Base-by-base conservation (phyloP, 1,284 basidiomycete species). In the Cutaneotrichosporon curvatum region DNA sequence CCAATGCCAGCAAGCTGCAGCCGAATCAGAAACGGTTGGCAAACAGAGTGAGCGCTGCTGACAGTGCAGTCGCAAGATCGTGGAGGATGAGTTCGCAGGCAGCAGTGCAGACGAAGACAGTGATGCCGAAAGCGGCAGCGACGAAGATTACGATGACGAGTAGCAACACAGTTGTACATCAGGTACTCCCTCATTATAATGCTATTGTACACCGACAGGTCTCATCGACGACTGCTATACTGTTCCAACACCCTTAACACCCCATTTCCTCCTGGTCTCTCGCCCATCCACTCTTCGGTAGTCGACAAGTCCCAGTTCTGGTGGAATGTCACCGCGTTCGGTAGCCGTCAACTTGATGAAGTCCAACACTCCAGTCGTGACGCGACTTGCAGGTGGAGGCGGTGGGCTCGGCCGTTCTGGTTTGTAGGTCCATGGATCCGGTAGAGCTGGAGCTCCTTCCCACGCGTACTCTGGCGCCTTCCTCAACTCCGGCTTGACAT, bases 301-400 rank as follows among this genome's bases (percentile, higher is more conserved):
- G 52, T 70, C 53, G 18, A 70, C 68, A 32, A 70, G 46, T 2
- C 68, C 68, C 22, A 70, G 48, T 40, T 70, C 68, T 4, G 68
- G 63, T 14, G 65, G 63, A 23, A 70, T 65, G 51, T 67, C 65
- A 2, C 62, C 65, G 9, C 64, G 45, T 43, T 67, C 62, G 4
- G 60, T 60, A 2, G 65, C 63, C 16, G 63, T 70, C 14, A 62
- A 46, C 45, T 70, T 70, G 49, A 70, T 65, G 43, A 70, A 70
- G 41, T 67, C 62, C 32, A 70, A 55, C 40, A 63, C 53, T 5
- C 58, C 58, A 2, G 61, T 52, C 1, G 65, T 62, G 40, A 69
- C 60, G 28, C 59, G 53, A 14, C 44, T 44, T 4, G 49, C 9
- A 4, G 43, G 36, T 4, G 38, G 37, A 0, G 43, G 38, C n/a